A percentile compares a stretch with the other conserved stretches of the same genome.
phyloP scores from a whole-genome alignment of 768 basidiomycete species.

The Mycena amicta region DNA sequence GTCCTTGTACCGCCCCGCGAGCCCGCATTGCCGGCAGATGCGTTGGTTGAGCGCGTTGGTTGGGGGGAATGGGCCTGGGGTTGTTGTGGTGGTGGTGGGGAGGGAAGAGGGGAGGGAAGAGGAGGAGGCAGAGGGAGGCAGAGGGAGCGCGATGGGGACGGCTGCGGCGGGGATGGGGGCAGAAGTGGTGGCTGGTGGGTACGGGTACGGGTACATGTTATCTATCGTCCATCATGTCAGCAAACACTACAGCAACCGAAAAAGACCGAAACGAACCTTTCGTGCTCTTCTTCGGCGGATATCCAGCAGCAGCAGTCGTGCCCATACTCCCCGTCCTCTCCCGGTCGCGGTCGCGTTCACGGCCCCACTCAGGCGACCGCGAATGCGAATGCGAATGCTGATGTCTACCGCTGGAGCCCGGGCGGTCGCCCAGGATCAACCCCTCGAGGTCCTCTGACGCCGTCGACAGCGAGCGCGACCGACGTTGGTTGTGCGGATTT shows the following conservation, averaged over 20 bases:
- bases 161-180: not conserved
- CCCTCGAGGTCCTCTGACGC: not conserved
- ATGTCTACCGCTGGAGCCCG: not conserved
- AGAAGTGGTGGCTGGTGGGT: not conserved
- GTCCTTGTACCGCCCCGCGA: conserved; percentile 78
- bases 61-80: conserved; percentile 35
- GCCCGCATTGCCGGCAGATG: conserved; percentile 76
- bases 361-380: not conserved
- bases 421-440: not conserved
- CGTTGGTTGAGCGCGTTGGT: conserved; percentile 68
- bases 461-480: too few relatives aligned
- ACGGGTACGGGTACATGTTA: not conserved
- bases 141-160: not conserved
- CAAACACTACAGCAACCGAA: not conserved
- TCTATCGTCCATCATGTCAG: not conserved
- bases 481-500: not conserved
- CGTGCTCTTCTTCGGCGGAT: not conserved
- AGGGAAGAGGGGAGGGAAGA: not conserved
- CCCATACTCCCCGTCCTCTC: not conserved
- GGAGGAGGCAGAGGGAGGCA: not conserved
- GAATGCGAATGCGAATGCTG: not conserved
- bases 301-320: too few relatives aligned
- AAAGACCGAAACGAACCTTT: not conserved
- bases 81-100: not conserved
- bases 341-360: not conserved